Percentiles rank a stretch among this genome's conserved stretches.
These are phyloP conservation scores for Coniferiporia sulphurascens DNA, from an alignment of 1,284 basidiomycete genomes.

Conservation along the genomic window DNA sequence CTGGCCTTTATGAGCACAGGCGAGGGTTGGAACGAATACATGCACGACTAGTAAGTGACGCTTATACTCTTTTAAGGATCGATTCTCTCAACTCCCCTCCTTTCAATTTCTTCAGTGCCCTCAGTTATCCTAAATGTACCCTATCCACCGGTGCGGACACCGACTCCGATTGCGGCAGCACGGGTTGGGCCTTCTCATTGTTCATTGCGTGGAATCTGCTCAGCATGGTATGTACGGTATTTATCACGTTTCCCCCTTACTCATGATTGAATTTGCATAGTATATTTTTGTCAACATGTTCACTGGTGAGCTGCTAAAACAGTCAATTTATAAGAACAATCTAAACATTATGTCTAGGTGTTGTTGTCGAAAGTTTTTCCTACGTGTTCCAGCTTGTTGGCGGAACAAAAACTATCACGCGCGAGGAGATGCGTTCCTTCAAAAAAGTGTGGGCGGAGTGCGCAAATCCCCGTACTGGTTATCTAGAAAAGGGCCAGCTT, in stretches of 20 bases:
- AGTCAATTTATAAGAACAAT: neutral
- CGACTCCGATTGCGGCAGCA: slow-evolving; percentile 87
- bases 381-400: slow-evolving; percentile 91
- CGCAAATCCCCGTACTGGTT: slow-evolving; percentile 76
- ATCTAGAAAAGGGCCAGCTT: slow-evolving; percentile 69
- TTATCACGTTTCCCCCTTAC: neutral
- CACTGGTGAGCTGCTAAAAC: slow-evolving; percentile 49
- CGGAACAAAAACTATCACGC: slow-evolving; percentile 77
- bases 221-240: slow-evolving; percentile 71
- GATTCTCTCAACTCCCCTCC: neutral
- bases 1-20: slow-evolving; percentile 75
- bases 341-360: slow-evolving; percentile 44
- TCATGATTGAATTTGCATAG: slow-evolving; percentile 35
- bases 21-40: slow-evolving; percentile 92
- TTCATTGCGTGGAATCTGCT: slow-evolving; percentile 97
- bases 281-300: slow-evolving; percentile 96
- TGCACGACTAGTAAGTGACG: slow-evolving; percentile 83
- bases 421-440: slow-evolving; percentile 89
- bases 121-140: slow-evolving; percentile 83
- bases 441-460: slow-evolving; percentile 93
- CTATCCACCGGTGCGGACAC: slow-evolving; percentile 42
- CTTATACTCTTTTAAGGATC: neutral
- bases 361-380: slow-evolving; percentile 95
- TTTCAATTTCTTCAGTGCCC: slow-evolving; percentile 41
- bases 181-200: slow-evolving; percentile 78